Conservation (phyloP, 2,329 filamentous ascomycete species). For the Cadophora sp. region DNA sequence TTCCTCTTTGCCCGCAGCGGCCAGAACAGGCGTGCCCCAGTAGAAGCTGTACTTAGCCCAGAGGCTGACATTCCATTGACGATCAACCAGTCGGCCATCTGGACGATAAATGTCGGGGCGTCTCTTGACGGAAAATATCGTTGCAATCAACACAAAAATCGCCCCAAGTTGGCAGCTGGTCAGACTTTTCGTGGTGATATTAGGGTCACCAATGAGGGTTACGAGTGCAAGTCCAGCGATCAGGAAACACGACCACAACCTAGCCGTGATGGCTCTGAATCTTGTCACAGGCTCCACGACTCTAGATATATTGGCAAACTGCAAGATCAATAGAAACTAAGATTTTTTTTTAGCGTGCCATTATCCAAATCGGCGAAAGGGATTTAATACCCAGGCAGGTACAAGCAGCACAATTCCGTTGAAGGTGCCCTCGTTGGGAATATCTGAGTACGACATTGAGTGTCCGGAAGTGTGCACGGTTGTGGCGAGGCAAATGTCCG, state of each 20-base stretch:
- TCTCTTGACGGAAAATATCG: constrained; percentile 57
- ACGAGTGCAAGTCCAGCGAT: constrained; percentile 25
- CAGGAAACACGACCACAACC: constrained; percentile 29
- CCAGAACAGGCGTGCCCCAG: constrained; percentile 65
- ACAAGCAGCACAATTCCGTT: constrained; percentile 61
- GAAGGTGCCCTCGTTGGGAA: background rate
- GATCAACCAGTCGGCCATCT: constrained; percentile 63
- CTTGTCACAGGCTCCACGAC: constrained; percentile 23
- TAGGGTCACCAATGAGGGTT: constrained; percentile 13
- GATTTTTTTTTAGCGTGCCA: constrained; percentile 9
- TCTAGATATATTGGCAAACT: constrained; percentile 33
- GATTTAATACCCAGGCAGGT: constrained; percentile 64
- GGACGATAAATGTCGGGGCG: constrained; percentile 69
- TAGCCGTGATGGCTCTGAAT: constrained; percentile 31
- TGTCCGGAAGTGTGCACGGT: constrained; percentile 42
- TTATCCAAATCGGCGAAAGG: constrained; percentile 26
- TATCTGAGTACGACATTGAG: background rate
- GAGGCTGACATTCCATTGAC: constrained; percentile 65
- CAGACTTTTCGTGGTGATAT: constrained; percentile 14
- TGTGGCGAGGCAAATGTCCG: constrained; percentile 57
- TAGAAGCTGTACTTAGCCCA: constrained; percentile 67
- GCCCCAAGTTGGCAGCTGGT: constrained; percentile 29
- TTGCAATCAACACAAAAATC: constrained; percentile 19
- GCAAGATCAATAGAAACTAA: constrained; percentile 56
- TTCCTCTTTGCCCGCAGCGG: constrained; percentile 60